Conservation (phyloP, 2,329 filamentous ascomycete species). For the Curvularia sp. region DNA sequence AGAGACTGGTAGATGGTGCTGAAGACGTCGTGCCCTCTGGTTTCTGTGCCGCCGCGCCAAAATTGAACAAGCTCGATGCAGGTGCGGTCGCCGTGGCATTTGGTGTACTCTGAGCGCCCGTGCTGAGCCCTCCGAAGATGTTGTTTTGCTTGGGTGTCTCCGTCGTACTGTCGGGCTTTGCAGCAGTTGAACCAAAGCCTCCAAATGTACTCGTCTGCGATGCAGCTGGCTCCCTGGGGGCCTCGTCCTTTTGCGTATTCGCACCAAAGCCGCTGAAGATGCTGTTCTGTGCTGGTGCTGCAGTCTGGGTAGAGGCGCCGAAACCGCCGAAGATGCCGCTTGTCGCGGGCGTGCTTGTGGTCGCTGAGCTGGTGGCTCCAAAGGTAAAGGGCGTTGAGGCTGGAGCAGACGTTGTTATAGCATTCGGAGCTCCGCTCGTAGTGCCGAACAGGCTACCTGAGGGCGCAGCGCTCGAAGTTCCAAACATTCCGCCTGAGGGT, state of each 20-base stretch:
- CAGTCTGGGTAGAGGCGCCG: conserved; percentile 8
- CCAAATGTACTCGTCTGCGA: conserved; percentile 23
- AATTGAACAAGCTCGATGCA: conserved; percentile 24
- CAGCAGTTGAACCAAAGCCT: conserved; percentile 28
- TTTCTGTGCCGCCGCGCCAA: conserved; percentile 22
- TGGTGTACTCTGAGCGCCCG: conserved; percentile 21
- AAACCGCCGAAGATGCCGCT: conserved; percentile 21
- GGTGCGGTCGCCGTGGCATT: conserved; percentile 22
- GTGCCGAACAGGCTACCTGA: conserved; percentile 24
- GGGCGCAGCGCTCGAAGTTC: conserved; percentile 24
- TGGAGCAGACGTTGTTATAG: conserved; percentile 23
- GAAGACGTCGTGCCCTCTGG: conserved; percentile 19
- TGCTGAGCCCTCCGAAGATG: conserved; percentile 22
- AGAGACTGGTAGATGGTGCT: conserved; percentile 24
- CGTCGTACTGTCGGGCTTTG: conserved; percentile 20
- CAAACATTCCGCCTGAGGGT: conserved; percentile 25
- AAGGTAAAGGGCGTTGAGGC: conserved; percentile 29
- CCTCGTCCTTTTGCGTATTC: conserved; percentile 15
- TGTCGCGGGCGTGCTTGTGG: conserved; percentile 21
- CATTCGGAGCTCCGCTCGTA: conserved; percentile 22
- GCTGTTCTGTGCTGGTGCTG: conserved; percentile 12
- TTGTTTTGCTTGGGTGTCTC: conserved; percentile 17
- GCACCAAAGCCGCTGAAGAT: conserved; percentile 26
- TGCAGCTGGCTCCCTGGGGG: conserved; percentile 13
- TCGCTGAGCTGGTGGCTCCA: conserved; percentile 22